Base-by-base conservation (phyloP, 371 early-diverging fungal genomes). In the Mucor indicus region DNA sequence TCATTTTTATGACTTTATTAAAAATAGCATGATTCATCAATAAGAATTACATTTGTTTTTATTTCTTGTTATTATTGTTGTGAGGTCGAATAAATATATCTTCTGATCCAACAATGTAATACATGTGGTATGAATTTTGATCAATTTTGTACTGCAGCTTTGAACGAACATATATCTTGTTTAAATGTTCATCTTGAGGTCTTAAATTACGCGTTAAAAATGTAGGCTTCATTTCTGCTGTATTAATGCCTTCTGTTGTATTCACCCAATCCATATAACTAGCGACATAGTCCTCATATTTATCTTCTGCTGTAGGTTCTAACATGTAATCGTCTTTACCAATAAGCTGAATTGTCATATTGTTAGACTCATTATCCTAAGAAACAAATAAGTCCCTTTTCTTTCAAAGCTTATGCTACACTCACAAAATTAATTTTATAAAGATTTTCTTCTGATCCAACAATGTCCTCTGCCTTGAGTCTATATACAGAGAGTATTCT, bases 71-170 rank as follows among this genome's bases (percentile, higher is more conserved):
- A 13, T 16, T 44, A 7, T 40, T n/a, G n/a, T n/a, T n/a, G n/a
- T n/a, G n/a, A n/a, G n/a, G n/a, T 84, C 83, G 57, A 86, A 89
- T 36, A 57, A 75, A 72, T 16, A 62, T 62, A 43, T 76, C 77
- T 51, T 76, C 77, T 16, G 77, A 72, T 2, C 73, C 73, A 38
- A 64, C 63, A 37, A 76, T 72, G 50, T 76, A 76, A 42, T 65
- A 70, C 71, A 76, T 72, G 44, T 70, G 77, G 44, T 76, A 76
- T 29, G 66, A 66, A 22, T 64, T 64, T 52, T 91, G 83, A 39
- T 91, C 87, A 30, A 98, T 95, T 75, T 98, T 98, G 69, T 93
- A 86, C 63, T 98, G 95, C 43, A 98, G 65, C 12, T 68, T 69
- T 48, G 75, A 80, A 43, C 75, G 80, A 15, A 84, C 82, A 53